phyloP scores from a whole-genome alignment of 2,329 filamentous ascomycete genomes.

The Lasiodiplodia sp. region DNA sequence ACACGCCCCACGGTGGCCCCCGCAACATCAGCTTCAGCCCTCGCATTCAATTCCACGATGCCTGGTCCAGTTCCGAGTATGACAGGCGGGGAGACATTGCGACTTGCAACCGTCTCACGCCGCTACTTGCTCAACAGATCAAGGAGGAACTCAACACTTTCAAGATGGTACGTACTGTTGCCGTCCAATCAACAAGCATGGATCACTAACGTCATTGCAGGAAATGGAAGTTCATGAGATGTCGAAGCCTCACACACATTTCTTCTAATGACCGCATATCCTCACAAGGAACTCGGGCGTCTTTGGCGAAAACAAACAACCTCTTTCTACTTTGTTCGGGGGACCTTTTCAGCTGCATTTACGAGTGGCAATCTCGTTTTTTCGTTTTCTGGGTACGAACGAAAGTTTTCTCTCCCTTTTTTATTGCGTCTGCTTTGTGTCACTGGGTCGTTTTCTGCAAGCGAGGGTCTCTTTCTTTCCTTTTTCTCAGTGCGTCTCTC shows the following conservation, averaged over 20 bases:
- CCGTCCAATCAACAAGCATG: neutral
- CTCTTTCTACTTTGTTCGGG: slow-evolving; percentile 37
- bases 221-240: slow-evolving; percentile 99
- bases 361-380: slow-evolving; percentile 46
- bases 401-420: slow-evolving; percentile 22
- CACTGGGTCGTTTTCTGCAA: slow-evolving; percentile 26
- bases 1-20: slow-evolving; percentile 73
- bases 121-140: slow-evolving; percentile 97
- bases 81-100: slow-evolving; percentile 95
- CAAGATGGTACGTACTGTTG: slow-evolving; percentile 79
- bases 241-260: slow-evolving; percentile 99
- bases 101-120: slow-evolving; percentile 96
- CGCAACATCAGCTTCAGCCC: slow-evolving; percentile 81
- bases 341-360: slow-evolving; percentile 47
- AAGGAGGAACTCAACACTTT: slow-evolving; percentile 99
- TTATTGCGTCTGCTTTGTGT: slow-evolving; percentile 21
- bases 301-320: slow-evolving; percentile 46
- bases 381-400: slow-evolving; percentile 51
- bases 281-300: slow-evolving; percentile 48
- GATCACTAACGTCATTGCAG: slow-evolving; percentile 62
- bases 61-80: slow-evolving; percentile 94
- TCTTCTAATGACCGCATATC: slow-evolving; percentile 77
- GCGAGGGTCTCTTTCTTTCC: slow-evolving; percentile 26
- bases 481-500: slow-evolving; percentile 25
- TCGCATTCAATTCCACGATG: slow-evolving; percentile 92